Evolutionary conservation across 345 rosid genomes (phyloP), one percentile per base, ranked within the genome.

Genomic region (Moricandia moricandioides): DNA sequence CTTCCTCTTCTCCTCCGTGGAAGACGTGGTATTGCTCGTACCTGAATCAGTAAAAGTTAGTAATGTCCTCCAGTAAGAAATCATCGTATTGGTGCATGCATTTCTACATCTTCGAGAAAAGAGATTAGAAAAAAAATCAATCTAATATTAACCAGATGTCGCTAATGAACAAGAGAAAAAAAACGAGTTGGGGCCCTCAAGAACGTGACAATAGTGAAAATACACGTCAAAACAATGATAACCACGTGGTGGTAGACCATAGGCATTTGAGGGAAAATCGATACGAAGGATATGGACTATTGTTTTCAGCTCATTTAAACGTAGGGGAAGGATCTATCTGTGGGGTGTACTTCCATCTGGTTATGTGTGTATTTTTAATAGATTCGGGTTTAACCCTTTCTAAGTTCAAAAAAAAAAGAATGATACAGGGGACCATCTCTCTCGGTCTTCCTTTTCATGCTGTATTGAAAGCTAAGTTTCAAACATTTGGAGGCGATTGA

Each of bases 1-100:
- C 95, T 84, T 91, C 96, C 82, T 87, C 93, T 2, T 84, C 89
- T 76, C 97, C 98, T 76, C 99, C 97, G 78, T 91, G 79, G 63
- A 16, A 65, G 31, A 57, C 86, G 74, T 96, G 98, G 79, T 96
- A 92, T 77, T 92, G 86, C 87, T 96, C 99, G 78, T 96, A 96
- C 85, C 99, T 96, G 83, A 58, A 58, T 45, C 51, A 45, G 17
- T 45, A n/a, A 4, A 43, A 43, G 51, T 43, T 43, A 43, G 16
- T 13, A 1, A 12, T 39, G 10, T 11, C 12, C 1, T 43, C 49
- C 49, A 43, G 16, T 1, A 43, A 43, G 16, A 43, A 40, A 40
- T 4, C 47, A 3, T 40, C 60, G 56, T 57, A 35, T 13, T 17
- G 43, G 45, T 40, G 55, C 16, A 70, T 56, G 56, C 21, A 3